Base-by-base conservation (phyloP, 1,284 basidiomycete genomes). In the Sanguinoderma infundibulare region DNA sequence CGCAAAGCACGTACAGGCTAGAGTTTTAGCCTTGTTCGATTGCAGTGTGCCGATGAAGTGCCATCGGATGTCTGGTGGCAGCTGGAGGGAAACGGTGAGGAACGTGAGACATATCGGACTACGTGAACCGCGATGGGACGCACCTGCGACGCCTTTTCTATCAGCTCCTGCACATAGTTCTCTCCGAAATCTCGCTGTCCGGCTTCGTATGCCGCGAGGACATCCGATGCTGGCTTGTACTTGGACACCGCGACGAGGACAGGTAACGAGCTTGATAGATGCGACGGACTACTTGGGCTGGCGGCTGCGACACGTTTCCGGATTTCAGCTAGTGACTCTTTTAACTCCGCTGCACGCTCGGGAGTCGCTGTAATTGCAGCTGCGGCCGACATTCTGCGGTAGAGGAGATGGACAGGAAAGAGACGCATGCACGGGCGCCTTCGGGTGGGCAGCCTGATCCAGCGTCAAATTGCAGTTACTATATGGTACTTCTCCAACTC, bases 41-140 rank as follows among this genome's bases (percentile, higher is more conserved):
- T 99, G 97, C 28, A 99, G 79, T 1, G 90, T 87, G 6, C 97
- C 97, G 67, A 99, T 97, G 74, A 98, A 98, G 77, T 98, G 97
- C 98, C 98, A 99, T 65, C 90, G 83, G 69, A 98, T 94, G 67
- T 94, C 91, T 28, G 70, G 65, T 0, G 95, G 94, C 17, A 96
- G 83, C 93, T 96, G 60, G 12, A 28, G 22, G 34, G 22, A 55
- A 3, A 20, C 40, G 46, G 26, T 60, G 38, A 53, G 26, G 52
- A 38, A 30, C 30, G 44, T 55, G 20, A 57, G 26, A 40, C 7
- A 38, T 17, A 69, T n/a, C n/a, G n/a, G n/a, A n/a, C n/a, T n/a
- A 64, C 12, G 49, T 54, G 9, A 34, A 47, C 26, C 53, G 50
- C 1, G n/a, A 44, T 35, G 4, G 7, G 9, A 82, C 90, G 66